Evolutionary conservation across 805 yeast genomes (phyloP).

Genomic region (Yamadazyma akitaensis): DNA sequence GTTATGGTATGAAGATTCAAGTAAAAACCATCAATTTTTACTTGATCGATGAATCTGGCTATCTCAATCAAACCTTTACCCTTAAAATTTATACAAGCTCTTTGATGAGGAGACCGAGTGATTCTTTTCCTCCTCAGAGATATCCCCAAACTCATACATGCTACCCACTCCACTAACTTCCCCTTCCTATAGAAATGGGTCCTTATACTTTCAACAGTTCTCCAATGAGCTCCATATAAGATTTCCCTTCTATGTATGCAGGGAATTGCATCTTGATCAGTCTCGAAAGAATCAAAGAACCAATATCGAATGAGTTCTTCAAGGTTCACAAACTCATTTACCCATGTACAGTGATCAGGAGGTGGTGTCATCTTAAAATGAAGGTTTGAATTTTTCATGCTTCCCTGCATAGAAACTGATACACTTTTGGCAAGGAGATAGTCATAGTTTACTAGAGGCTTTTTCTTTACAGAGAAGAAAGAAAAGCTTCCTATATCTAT

Average conservation of each 20-base stretch:
- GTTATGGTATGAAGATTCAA: background rate
- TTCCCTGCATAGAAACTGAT: background rate
- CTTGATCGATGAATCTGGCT: background rate
- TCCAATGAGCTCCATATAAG: background rate
- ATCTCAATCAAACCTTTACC: background rate
- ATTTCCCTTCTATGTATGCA: background rate
- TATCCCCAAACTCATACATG: background rate
- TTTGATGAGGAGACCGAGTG: background rate
- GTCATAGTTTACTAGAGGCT: background rate
- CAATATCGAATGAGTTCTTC: background rate
- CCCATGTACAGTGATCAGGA: background rate
- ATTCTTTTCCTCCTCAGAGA: background rate
- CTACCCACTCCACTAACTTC: background rate
- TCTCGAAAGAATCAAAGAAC: background rate
- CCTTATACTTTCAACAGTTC: background rate
- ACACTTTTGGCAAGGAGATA: background rate
- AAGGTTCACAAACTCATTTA: background rate
- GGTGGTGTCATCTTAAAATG: background rate
- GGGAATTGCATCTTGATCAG: background rate
- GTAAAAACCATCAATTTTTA: background rate
- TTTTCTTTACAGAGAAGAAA: background rate
- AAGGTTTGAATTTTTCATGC: background rate
- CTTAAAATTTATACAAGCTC: background rate
- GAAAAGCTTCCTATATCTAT: background rate
- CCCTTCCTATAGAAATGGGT: background rate